A percentile compares a stretch with the other conserved stretches of the same genome.
phyloP scores from a whole-genome alignment of 108 stramenopile species.

The Skeletonema menzelii region DNA sequence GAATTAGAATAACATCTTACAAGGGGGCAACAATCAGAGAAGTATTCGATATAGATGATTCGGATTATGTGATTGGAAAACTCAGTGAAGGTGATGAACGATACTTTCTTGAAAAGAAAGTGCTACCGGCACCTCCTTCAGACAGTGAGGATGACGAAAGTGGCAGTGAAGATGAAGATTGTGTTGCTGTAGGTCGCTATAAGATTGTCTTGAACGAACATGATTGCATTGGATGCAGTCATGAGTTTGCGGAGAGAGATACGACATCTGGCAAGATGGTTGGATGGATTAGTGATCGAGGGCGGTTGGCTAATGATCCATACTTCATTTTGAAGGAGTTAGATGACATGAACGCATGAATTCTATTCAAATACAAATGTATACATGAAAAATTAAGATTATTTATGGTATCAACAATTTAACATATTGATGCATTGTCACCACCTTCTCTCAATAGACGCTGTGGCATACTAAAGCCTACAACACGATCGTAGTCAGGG shows the following conservation, averaged over 20 bases:
- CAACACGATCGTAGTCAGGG: slow-evolving; percentile 75
- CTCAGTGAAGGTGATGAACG: slow-evolving; percentile 27
- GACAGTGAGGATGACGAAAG: slow-evolving; percentile 11
- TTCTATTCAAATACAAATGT: not conserved
- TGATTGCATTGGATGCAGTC: slow-evolving; percentile 3
- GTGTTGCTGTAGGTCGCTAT: slow-evolving; percentile 38
- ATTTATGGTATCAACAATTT: not conserved
- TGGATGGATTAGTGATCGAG: slow-evolving; percentile 47
- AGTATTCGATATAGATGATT: slow-evolving; percentile 38
- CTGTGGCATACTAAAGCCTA: slow-evolving; percentile 79
- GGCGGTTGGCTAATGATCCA: slow-evolving; percentile 37
- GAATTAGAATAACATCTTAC: slow-evolving; percentile 22
- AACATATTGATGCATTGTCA: slow-evolving; percentile 24
- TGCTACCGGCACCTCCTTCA: slow-evolving; percentile 27
- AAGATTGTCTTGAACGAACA: slow-evolving; percentile 21
- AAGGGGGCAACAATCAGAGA: slow-evolving; percentile 42
- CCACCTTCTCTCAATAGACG: slow-evolving; percentile 66
- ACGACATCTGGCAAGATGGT: not conserved
- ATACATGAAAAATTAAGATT: slow-evolving; percentile 2
- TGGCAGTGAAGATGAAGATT: slow-evolving; percentile 21
- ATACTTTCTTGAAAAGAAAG: slow-evolving; percentile 27
- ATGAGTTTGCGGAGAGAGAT: not conserved
- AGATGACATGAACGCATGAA: not conserved
- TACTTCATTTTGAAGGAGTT: slow-evolving; percentile 43
- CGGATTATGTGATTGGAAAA: slow-evolving; percentile 22